These are phyloP conservation scores for Apiospora saccharicola DNA, from an alignment of 2,329 filamentous ascomycete genomes.

Conservation along the genomic window DNA sequence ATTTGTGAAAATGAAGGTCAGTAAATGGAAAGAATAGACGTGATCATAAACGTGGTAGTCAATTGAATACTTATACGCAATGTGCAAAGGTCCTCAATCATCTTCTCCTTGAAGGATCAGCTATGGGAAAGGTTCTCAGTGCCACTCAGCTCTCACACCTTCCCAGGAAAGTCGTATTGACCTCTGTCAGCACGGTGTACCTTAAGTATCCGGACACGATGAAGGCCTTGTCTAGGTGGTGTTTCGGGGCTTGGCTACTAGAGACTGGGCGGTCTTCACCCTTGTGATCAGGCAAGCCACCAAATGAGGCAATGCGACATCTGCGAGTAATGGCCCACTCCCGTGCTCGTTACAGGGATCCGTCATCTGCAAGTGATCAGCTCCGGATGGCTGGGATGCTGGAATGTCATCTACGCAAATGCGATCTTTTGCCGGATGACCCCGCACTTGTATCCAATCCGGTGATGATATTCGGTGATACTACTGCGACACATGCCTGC, in stretches of 20 bases:
- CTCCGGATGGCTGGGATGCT: too few species aligned
- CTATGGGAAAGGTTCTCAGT: not conserved
- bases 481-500: not conserved
- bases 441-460: not conserved
- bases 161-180: not conserved
- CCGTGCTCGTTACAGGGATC: too few species aligned
- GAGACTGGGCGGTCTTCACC: not conserved
- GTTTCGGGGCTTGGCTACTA: not conserved
- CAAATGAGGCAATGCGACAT: not conserved
- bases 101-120: too few species aligned
- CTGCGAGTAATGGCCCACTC: not conserved
- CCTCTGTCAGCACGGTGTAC: not conserved
- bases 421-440: not conserved
- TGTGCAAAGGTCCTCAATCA: too few species aligned
- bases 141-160: not conserved
- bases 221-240: not conserved
- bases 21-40: too few species aligned
- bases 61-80: too few species aligned
- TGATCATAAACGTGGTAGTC: too few species aligned
- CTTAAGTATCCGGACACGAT: not conserved
- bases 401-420: not conserved
- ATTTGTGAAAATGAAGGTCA: too few species aligned
- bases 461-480: not conserved
- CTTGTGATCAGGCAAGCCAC: not conserved
- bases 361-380: not conserved